Conservation (phyloP, 2,329 filamentous ascomycete species). For the Penicillium occitanis region DNA sequence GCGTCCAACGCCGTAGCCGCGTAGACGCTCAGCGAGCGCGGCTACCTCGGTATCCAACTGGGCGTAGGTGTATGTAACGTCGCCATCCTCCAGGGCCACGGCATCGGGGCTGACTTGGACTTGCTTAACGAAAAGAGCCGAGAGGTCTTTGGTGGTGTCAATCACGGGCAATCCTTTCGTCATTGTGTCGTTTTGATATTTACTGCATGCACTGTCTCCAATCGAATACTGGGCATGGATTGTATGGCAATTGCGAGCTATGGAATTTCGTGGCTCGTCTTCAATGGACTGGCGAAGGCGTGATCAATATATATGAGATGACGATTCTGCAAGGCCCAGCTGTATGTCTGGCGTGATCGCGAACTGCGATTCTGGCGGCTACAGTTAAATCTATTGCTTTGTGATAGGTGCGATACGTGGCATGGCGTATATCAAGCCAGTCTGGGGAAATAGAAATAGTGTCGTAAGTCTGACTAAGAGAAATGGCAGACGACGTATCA, state of each 20-base stretch:
- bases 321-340: not conserved
- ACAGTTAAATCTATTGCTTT: not conserved
- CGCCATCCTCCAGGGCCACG: constrained; percentile 70
- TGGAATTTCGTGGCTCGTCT: not conserved
- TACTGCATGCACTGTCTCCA: not conserved
- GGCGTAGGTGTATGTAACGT: constrained; percentile 66
- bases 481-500: constrained; percentile 4
- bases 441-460: not conserved
- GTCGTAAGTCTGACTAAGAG: not conserved
- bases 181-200: not conserved
- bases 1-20: constrained; percentile 66
- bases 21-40: constrained; percentile 64
- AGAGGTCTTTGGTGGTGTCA: constrained; percentile 70
- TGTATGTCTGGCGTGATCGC: not conserved
- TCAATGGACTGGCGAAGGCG: not conserved
- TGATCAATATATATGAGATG: not conserved
- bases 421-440: not conserved
- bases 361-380: constrained; percentile 16
- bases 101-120: constrained; percentile 67
- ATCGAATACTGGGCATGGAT: not conserved
- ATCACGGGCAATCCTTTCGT: constrained; percentile 60
- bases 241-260: not conserved
- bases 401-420: constrained; percentile 3
- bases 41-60: constrained; percentile 69
- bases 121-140: constrained; percentile 69